phyloP scores from a whole-genome alignment of 768 basidiomycete species.

The Amanita rubescens region DNA sequence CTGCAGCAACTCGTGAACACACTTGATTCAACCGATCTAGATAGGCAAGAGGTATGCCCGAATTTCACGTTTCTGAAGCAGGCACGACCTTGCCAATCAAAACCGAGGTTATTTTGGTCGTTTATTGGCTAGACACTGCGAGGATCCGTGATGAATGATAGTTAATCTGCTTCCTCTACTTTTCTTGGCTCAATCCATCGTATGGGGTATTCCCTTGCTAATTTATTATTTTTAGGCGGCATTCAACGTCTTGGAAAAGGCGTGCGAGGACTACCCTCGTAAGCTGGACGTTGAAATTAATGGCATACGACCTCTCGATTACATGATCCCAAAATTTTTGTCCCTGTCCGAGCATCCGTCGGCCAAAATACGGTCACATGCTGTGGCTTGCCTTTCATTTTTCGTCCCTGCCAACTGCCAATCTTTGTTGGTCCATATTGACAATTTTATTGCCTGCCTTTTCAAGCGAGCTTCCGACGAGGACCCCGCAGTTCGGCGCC shows the following conservation, averaged over 20 bases:
- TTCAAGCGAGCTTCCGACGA: constrained; percentile 96
- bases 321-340: constrained; percentile 95
- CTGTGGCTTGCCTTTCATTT: constrained; percentile 90
- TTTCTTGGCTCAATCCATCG: not conserved
- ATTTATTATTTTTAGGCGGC: constrained; percentile 51
- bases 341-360: constrained; percentile 77
- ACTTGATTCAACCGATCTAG: constrained; percentile 66
- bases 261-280: constrained; percentile 94
- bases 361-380: constrained; percentile 87
- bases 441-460: constrained; percentile 85
- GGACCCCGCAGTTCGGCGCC: constrained; percentile 86
- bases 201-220: not conserved
- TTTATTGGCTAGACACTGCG: not conserved
- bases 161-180: constrained; percentile 1
- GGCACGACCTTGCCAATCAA: constrained; percentile 4
- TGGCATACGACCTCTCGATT: constrained; percentile 90
- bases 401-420: constrained; percentile 85
- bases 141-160: constrained; percentile 6
- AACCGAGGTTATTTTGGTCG: constrained; percentile 1
- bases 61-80: constrained; percentile 7
- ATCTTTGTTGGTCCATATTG: constrained; percentile 86
- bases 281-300: constrained; percentile 93
- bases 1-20: constrained; percentile 76
- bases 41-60: constrained; percentile 76
- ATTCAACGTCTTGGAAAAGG: constrained; percentile 90